Percentiles rank a stretch among this genome's conserved stretches.
These are phyloP conservation scores for Adansonia madagascariensis DNA, from an alignment of 441 rosid genomes.

Conservation along the genomic window DNA sequence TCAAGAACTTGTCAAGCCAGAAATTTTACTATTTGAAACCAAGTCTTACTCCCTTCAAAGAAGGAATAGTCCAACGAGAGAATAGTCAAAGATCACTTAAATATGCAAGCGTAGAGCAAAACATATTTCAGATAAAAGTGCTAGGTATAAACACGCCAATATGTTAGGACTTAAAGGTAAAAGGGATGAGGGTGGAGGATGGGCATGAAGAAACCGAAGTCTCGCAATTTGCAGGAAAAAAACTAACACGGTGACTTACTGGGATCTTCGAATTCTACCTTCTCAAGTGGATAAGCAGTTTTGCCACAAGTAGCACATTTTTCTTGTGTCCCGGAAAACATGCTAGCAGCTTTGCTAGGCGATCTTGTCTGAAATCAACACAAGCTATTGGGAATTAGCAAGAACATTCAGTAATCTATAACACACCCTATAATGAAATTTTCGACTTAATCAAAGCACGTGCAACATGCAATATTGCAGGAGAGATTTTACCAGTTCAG, in stretches of 20 bases:
- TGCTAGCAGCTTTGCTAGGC: conserved; percentile 90
- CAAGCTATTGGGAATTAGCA: conserved; percentile 36
- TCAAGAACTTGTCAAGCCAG: not conserved
- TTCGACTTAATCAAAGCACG: conserved; percentile 15
- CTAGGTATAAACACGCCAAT: not conserved
- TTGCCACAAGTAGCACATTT: conserved; percentile 91
- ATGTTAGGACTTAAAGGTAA: not conserved
- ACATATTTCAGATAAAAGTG: not conserved
- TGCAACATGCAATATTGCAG: conserved; percentile 22
- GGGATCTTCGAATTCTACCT: conserved; percentile 48
- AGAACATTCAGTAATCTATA: conserved; percentile 19
- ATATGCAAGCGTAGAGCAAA: not conserved
- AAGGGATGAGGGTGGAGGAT: not conserved
- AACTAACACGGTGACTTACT: not conserved
- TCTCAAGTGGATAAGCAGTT: conserved; percentile 96
- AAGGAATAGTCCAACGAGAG: not conserved
- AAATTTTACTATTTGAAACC: not conserved
- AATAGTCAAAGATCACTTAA: not conserved
- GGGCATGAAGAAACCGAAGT: not conserved
- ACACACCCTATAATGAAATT: conserved; percentile 6
- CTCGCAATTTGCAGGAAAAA: not conserved
- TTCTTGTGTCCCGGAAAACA: conserved; percentile 96
- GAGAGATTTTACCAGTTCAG: conserved; percentile 69
- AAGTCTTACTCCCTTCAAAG: not conserved
- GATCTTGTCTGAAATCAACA: conserved; percentile 75